Evolutionary conservation across 129 eudicot species (phyloP), one percentile per base, ranked within the genome.

Genomic region (Rutidosis leptorrhynchoides): DNA sequence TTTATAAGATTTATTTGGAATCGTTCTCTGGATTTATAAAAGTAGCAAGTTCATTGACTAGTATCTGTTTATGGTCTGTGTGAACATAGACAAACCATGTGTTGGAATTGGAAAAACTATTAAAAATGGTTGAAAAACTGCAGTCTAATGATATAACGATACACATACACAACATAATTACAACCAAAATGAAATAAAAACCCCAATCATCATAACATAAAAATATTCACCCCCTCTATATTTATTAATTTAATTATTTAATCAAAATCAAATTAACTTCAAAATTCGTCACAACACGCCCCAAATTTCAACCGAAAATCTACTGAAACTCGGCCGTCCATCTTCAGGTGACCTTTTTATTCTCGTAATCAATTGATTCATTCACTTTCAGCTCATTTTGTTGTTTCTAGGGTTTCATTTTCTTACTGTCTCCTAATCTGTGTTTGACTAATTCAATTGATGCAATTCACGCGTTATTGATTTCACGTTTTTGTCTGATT

Each of bases 401-500:
- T 11, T 61, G 52, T 49, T 71, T 72, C 71, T 73, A 73, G 78
- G 71, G 78, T 73, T 73, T 58, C 72, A 14, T 37, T 35, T 23
- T 24, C 42, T 9, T 33, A 52, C 62, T 62, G 43, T 61, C 61
- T 14, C 8, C 29, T 22, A 12, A 52, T 65, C 33, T 12, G 25
- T 7, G 23, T 32, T 58, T 48, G 79, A 74, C 73, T 58, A 24
- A 30, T 65, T 74, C 78, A 74, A 74, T 66, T n/a, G n/a, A 30
- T 45, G 23, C 58, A 24, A 19, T 74, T 22, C 8, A 74, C 78
- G 78, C 78, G 78, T 66, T 74, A 14, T 57, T 65, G 8, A 64
- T n/a, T 65, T 56, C 19, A 65, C 21, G 46, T 62, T 54, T 64
- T 54, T 57, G 29, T 73, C 56, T 42, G 26, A 57, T 58, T 25